Conservation (phyloP, 176 grass and related monocot genomes). For the Aegilops sharonensis region DNA sequence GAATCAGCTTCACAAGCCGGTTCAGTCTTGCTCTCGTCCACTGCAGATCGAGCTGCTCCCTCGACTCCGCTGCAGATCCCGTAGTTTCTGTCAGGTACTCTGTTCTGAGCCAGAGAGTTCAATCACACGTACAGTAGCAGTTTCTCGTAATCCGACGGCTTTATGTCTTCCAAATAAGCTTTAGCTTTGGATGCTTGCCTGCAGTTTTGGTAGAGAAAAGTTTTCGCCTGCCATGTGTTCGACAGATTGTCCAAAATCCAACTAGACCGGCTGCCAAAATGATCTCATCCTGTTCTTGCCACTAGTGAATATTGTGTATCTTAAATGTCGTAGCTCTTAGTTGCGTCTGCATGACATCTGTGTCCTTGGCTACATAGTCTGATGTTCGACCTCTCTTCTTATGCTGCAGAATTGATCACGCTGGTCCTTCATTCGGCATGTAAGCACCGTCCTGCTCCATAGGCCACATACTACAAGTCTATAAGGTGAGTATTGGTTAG, state of each 20-base stretch:
- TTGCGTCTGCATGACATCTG: not conserved
- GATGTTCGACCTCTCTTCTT: not conserved
- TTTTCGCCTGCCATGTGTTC: not conserved
- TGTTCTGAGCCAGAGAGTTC: too few species aligned
- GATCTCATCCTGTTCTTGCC: not conserved
- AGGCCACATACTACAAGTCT: not conserved
- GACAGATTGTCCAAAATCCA: not conserved
- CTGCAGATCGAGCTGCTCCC: not conserved
- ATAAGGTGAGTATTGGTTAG: not conserved
- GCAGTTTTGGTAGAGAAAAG: not conserved
- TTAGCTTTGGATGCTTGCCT: not conserved
- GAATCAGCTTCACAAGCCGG: not conserved
- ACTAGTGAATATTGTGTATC: not conserved
- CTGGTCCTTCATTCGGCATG: not conserved
- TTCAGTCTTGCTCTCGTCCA: not conserved
- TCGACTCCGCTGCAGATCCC: not conserved
- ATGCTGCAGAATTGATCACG: not conserved
- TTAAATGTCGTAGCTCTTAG: not conserved
- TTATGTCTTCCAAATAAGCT: not conserved
- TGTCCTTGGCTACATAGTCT: not conserved
- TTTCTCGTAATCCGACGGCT: not conserved
- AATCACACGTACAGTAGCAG: too few species aligned
- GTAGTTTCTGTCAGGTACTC: not conserved
- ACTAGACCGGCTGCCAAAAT: not conserved
- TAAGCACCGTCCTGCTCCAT: not conserved